phyloP scores from a whole-genome alignment of 2,329 filamentous ascomycete genomes.

The Colletotrichum sp. region DNA sequence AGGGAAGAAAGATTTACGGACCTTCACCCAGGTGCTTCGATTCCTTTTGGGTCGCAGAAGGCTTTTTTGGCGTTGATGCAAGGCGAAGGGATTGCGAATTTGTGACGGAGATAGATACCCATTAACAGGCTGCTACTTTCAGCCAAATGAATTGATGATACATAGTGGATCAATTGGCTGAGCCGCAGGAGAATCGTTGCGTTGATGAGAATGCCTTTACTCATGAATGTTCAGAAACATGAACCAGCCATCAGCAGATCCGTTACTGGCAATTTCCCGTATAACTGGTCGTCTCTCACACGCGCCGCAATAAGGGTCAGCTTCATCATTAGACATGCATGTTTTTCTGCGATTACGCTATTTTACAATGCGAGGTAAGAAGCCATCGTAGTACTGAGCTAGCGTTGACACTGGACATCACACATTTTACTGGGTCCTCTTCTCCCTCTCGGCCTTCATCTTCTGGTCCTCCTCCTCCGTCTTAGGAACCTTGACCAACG shows the following conservation, averaged over 20 bases:
- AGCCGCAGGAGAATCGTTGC: not conserved
- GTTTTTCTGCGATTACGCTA: not conserved
- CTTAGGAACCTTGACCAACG: slow-evolving; percentile 38
- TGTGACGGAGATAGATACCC: not conserved
- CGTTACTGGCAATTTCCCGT: not conserved
- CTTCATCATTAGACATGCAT: not conserved
- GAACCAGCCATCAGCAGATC: not conserved
- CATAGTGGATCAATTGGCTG: not conserved
- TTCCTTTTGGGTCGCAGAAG: not conserved
- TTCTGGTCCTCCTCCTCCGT: slow-evolving; percentile 38
- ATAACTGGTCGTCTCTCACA: not conserved
- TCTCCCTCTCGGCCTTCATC: slow-evolving; percentile 33
- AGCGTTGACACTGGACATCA: not conserved
- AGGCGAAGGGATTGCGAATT: not conserved
- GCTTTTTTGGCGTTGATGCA: not conserved
- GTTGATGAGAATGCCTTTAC: not conserved
- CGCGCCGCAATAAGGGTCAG: fast-evolving
- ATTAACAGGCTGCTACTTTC: not conserved
- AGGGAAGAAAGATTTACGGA: not conserved
- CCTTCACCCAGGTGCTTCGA: not conserved
- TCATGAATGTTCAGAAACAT: fast-evolving
- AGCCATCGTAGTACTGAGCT: not conserved
- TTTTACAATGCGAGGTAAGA: not conserved
- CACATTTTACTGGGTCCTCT: not conserved
- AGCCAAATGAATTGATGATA: not conserved